Conservation (phyloP, 306 rosid species). For the Rosa multiflora region DNA sequence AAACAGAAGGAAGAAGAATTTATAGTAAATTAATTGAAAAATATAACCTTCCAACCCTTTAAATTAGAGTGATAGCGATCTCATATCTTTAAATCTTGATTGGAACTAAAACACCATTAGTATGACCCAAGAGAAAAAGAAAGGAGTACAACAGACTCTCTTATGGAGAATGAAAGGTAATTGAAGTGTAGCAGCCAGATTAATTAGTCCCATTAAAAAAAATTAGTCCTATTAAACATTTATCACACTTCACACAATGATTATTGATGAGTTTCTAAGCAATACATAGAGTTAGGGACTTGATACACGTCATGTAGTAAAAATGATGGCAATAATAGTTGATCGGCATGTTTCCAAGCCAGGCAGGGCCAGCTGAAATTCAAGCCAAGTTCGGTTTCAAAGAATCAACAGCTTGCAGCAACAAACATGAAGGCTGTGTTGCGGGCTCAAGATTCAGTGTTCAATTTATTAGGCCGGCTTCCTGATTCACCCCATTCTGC, state of each 20-base stretch:
- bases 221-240: background rate
- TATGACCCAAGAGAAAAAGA: background rate
- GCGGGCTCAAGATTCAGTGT: background rate
- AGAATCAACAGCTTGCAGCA: background rate
- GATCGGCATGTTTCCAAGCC: background rate
- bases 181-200: background rate
- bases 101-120: background rate
- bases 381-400: background rate
- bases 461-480: background rate
- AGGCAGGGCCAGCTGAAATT: background rate
- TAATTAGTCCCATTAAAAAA: background rate
- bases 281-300: conserved; percentile 2
- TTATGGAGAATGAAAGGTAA: background rate
- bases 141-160: background rate
- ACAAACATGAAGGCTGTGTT: background rate
- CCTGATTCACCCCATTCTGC: background rate
- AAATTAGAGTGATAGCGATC: background rate
- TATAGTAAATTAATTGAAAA: background rate
- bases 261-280: background rate
- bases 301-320: background rate
- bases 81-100: background rate
- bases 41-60: background rate
- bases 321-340: background rate
- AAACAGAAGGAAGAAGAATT: background rate
- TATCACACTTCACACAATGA: background rate